Evolutionary conservation across 768 basidiomycete genomes (phyloP).

Genomic region (Kwoniella pini): DNA sequence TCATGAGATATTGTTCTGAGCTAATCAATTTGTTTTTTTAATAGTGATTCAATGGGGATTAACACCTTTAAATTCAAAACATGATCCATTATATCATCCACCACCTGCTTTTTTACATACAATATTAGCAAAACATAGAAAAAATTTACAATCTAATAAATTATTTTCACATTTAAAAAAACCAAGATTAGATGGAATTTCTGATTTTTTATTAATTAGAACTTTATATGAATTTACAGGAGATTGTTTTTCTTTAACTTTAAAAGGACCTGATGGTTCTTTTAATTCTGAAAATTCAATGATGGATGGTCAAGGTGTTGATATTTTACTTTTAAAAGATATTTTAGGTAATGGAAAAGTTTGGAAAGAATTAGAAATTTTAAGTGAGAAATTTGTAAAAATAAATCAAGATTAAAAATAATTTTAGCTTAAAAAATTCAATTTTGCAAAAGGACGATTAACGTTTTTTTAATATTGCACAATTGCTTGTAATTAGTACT

Average conservation of each 20-base stretch:
- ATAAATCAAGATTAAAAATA: constrained; percentile 27
- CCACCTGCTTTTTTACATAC: constrained; percentile 55
- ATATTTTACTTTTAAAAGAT: constrained; percentile 30
- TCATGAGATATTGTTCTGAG: background rate
- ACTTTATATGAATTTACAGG: constrained; percentile 48
- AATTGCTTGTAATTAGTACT: background rate
- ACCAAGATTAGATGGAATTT: constrained; percentile 43
- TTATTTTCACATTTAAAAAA: constrained; percentile 47
- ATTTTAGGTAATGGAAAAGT: constrained; percentile 32
- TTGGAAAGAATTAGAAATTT: constrained; percentile 32
- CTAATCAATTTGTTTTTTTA: background rate
- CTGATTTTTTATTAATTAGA: constrained; percentile 41
- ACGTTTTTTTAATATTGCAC: too few relatives aligned
- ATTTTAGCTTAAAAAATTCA: too few relatives aligned
- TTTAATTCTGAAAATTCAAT: constrained; percentile 31
- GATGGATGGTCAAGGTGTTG: constrained; percentile 47
- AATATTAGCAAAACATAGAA: constrained; percentile 55
- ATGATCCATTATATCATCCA: constrained; percentile 41
- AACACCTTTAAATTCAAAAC: constrained; percentile 37
- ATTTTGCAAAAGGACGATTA: too few relatives aligned
- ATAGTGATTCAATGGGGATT: constrained; percentile 48
- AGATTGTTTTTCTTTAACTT: constrained; percentile 42
- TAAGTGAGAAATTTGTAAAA: constrained; percentile 40
- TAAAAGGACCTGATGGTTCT: constrained; percentile 49
- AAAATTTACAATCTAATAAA: constrained; percentile 41